Base-by-base conservation (phyloP, 345 rosid species). In the Citrus maxima region DNA sequence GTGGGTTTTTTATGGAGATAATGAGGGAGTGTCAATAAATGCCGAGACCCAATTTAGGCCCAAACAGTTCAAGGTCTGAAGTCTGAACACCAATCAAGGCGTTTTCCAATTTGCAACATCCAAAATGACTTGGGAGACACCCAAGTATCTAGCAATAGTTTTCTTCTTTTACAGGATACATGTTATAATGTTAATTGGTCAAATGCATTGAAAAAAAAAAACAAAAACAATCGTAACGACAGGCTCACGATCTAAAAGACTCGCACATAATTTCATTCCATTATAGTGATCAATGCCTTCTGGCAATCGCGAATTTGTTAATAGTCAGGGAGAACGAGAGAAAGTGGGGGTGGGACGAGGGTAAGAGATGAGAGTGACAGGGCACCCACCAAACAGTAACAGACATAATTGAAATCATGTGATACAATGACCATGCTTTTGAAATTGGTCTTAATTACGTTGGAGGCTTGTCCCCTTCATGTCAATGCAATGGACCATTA, bases 291-390 rank as follows among this genome's bases (percentile, higher is more conserved):
- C 51, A 40, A n/a, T 9, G 55, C 24, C 12, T 40, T 7, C 24
- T 14, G 24, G 18, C 13, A 27, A 32, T 21, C 4, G 42, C 69
- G 21, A 0, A 40, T 0, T 73, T 13, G 16, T 10, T 42, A 42
- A 12, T 18, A 10, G 25, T 32, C 34, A 35, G 30, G 22, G 18
- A 64, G 16, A 32, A 4, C 13, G 46, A 42, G 34, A 28, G 59
- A 6, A 7, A 5, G 32, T 35, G 74, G 46, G 55, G 18, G 18
- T 18, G 70, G 49, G 24, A 16, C 19, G 19, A 9, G 54, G 14
- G 59, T 14, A 27, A 56, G 24, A 58, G 32, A 5, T 62, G 81
- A 84, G 82, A 76, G 76, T 55, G 87, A 84, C 84, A 54, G 32
- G 72, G 78, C 76, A 82, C 81, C 84, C 58, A 54, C 22, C 58